Evolutionary conservation across 2,329 filamentous ascomycete species (phyloP), one percentile per base, ranked within the genome.

Genomic region (Leptographium flavum): DNA sequence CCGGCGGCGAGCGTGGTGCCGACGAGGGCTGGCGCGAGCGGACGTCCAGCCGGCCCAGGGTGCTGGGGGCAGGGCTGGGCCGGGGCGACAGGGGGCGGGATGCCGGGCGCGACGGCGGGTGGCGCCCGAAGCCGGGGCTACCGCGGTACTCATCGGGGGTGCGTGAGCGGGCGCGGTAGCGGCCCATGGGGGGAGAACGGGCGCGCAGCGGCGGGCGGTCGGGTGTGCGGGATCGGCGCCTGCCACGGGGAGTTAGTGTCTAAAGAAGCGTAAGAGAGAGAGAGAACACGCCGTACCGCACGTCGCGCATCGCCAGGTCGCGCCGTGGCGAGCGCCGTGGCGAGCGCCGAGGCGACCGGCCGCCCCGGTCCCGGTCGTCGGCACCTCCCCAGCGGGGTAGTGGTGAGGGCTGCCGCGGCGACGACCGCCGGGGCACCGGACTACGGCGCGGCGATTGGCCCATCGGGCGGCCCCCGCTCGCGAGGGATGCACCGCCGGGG

Each of bases 61-160:
- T 10, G 37, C 23, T 22, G 3, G 37, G 37, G 15, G 13, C 61
- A 2, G 70, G 67, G 25, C 59, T 59, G 7, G 68, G 67, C 14
- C 70, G 68, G n/a, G 73, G 72, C 14, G 72, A 74, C 11, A 71
- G 70, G 52, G 66, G 65, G 46, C 69, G 66, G 3, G 73, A 76
- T 9, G 65, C 58, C 42, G 67, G 63, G 38, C 67, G 65, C 38
- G 73, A 76, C 36, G 65, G 5, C 8, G 27, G 14, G 15, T 62
- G 61, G 32, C 71, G 67, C 53, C 71, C 62, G 50, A 65, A 59
- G 21, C 65, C 57, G 14, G 49, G 50, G 15, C 45, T 44, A 17
- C 44, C 41, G 10, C 22, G 13, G 27, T 42, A 36, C 31, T 46
- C 43, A 39, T 46, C 36, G 8, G 17, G 27, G 57, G 43, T 43